Percentiles rank a stretch among this genome's conserved stretches.
phyloP scores from a whole-genome alignment of 2,329 filamentous ascomycete species.

The Calycina marina region DNA sequence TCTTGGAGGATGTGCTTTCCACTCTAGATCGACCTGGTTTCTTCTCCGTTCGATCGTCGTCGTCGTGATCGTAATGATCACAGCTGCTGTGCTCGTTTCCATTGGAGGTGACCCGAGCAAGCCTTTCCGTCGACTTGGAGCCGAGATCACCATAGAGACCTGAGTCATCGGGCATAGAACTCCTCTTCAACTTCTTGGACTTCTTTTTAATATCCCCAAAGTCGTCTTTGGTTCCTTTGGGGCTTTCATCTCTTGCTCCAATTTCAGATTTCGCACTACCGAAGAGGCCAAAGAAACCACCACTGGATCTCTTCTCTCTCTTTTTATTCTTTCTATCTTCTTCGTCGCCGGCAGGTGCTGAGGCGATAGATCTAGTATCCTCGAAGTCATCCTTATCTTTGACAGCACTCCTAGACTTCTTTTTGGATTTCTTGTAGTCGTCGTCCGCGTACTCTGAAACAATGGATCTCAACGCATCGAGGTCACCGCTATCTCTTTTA shows the following conservation, averaged over 20 bases:
- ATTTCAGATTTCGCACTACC: constrained; percentile 25
- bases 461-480: constrained; percentile 31
- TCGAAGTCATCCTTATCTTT: constrained; percentile 34
- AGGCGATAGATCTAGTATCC: constrained; percentile 31
- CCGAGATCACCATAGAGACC: constrained; percentile 14
- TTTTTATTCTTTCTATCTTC: constrained; percentile 25
- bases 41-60: constrained; percentile 16
- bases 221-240: constrained; percentile 16
- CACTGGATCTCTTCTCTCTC: constrained; percentile 23
- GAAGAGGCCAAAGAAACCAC: constrained; percentile 30
- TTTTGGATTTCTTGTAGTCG: constrained; percentile 17
- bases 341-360: constrained; percentile 25
- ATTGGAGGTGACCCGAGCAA: constrained; percentile 14
- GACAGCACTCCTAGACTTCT: constrained; percentile 26
- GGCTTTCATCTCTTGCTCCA: constrained; percentile 14
- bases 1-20: constrained; percentile 18
- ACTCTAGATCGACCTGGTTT: constrained; percentile 18
- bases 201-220: constrained; percentile 19
- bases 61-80: constrained; percentile 12
- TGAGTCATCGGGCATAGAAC: constrained; percentile 15
- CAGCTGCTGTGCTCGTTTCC: constrained; percentile 12
- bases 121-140: constrained; percentile 13
- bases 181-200: constrained; percentile 20
- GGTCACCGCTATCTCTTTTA: constrained; percentile 27
- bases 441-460: constrained; percentile 27